Conservation (phyloP, 805 yeast species). For the Zygotorulaspora florentina region DNA sequence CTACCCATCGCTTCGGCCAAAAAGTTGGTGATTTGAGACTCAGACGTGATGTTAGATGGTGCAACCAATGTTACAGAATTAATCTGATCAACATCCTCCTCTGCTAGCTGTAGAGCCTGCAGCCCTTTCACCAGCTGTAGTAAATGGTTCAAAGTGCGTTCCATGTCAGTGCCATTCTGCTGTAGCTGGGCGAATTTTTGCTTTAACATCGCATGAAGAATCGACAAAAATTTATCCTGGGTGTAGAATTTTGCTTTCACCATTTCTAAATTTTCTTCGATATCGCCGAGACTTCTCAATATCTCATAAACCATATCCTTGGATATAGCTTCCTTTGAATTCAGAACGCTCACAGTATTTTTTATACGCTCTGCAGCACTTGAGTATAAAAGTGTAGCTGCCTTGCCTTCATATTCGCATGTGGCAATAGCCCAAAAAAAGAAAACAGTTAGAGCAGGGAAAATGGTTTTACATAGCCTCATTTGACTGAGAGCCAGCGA, state of each 20-base stretch:
- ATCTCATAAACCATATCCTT: not conserved
- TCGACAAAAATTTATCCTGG: not conserved
- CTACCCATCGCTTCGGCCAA: not conserved
- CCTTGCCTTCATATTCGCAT: not conserved
- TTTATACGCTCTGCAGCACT: too few species aligned
- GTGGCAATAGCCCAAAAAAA: not conserved
- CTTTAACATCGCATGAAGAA: constrained; percentile 5
- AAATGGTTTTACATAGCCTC: too few species aligned
- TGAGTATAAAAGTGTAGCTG: too few species aligned
- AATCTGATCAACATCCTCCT: not conserved
- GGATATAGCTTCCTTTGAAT: not conserved
- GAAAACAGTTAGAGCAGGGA: too few species aligned
- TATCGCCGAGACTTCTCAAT: not conserved
- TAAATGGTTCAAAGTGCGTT: constrained; percentile 2
- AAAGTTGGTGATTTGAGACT: not conserved
- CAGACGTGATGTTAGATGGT: not conserved
- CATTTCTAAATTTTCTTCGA: not conserved
- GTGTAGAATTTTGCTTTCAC: not conserved
- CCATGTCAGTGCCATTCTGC: not conserved
- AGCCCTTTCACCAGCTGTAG: constrained; percentile 2
- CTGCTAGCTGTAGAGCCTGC: not conserved
- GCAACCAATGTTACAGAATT: not conserved
- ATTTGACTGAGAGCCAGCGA: too few species aligned
- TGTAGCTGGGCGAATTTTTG: constrained; percentile 7
- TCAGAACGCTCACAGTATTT: not conserved